These are phyloP conservation scores for Xylaria sp. DNA, from an alignment of 2,329 filamentous ascomycete species.

Conservation along the genomic window DNA sequence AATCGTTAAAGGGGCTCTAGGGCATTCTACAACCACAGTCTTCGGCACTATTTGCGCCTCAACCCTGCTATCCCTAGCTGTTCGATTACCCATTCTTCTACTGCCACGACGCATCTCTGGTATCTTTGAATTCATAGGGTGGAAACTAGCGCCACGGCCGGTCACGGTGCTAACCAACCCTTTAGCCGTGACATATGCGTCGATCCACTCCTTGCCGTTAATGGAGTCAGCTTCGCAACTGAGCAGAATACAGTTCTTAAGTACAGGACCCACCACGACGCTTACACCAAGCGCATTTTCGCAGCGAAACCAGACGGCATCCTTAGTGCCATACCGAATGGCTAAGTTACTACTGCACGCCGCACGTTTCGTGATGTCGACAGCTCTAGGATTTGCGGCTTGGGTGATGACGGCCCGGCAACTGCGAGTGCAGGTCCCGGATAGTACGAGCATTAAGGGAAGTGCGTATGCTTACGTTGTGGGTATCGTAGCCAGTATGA, in stretches of 20 bases:
- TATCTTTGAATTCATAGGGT: conserved; percentile 77
- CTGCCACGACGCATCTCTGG: conserved; percentile 76
- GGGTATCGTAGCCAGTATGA: conserved; percentile 89
- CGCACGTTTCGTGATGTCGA: conserved; percentile 89
- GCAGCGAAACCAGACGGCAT: conserved; percentile 55
- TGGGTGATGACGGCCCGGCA: conserved; percentile 94
- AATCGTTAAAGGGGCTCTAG: conserved; percentile 84
- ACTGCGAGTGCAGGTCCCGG: conserved; percentile 70
- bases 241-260: conserved; percentile 83
- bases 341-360: conserved; percentile 93
- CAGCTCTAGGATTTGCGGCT: conserved; percentile 90
- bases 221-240: conserved; percentile 81
- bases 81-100: conserved; percentile 86
- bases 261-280: conserved; percentile 78
- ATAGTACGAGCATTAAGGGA: conserved; percentile 70
- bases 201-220: conserved; percentile 90
- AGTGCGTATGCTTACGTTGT: conserved; percentile 96
- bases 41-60: conserved; percentile 94
- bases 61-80: conserved; percentile 80
- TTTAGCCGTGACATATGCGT: conserved; percentile 89
- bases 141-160: conserved; percentile 85
- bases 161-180: conserved; percentile 90
- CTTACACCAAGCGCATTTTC: conserved; percentile 67
- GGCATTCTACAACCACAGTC: conserved; percentile 84
- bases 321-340: conserved; percentile 86